Conservation (phyloP, 2,329 filamentous ascomycete species). For the Fusarium decemcellulare region DNA sequence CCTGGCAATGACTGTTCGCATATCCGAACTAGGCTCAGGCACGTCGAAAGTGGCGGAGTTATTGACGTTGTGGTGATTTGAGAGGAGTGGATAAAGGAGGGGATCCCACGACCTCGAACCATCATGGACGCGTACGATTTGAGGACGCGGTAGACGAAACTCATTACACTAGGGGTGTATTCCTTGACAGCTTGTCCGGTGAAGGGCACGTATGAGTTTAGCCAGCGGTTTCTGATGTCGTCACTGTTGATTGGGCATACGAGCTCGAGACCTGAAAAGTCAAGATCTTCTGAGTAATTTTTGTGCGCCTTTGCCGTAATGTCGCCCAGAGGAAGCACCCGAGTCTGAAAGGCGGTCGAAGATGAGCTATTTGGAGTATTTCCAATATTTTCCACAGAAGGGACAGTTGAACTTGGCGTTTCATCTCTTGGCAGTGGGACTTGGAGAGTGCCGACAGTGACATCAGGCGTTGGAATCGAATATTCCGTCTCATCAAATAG, state of each 20-base stretch:
- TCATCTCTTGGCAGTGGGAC: background rate
- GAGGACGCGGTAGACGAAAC: slow-evolving; percentile 58
- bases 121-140: slow-evolving; percentile 59
- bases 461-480: background rate
- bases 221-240: slow-evolving; percentile 64
- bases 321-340: background rate
- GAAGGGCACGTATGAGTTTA: slow-evolving; percentile 61
- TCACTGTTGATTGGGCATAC: slow-evolving; percentile 62
- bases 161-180: slow-evolving; percentile 54
- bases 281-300: slow-evolving; percentile 24
- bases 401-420: background rate
- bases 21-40: slow-evolving; percentile 57
- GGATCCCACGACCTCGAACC: slow-evolving; percentile 53
- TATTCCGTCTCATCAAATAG: background rate
- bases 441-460: background rate
- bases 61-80: slow-evolving; percentile 48
- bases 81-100: slow-evolving; percentile 61
- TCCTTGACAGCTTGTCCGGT: slow-evolving; percentile 59
- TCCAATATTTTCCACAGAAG: background rate
- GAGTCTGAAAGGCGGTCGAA: background rate
- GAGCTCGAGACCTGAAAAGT: slow-evolving; percentile 55
- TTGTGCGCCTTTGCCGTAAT: background rate
- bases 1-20: slow-evolving; percentile 54
- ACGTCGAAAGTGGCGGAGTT: slow-evolving; percentile 55
- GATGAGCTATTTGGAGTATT: slow-evolving; percentile 2